Evolutionary conservation across 768 basidiomycete species (phyloP), one percentile per base, ranked within the genome.

Genomic region (Boletus coccyginus): DNA sequence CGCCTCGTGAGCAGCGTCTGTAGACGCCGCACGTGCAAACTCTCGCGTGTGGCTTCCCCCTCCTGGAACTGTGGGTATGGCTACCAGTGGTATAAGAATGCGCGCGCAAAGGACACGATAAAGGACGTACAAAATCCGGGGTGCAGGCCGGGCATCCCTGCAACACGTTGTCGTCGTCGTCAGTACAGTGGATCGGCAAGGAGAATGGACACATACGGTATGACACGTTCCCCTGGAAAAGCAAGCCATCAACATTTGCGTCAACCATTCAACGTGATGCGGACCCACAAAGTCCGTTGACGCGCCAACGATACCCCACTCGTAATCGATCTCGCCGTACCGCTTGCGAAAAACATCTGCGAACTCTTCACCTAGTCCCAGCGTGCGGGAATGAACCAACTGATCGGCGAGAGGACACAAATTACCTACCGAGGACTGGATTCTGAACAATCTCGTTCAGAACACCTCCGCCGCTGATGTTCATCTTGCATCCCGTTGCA

Each of bases 211-310:
- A 31, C 69, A 7, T 60, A 89, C 89, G 82, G 58, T 91, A 88
- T 5, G 87, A 86, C 14, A 92, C 75, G 62, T 90, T 89, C 16
- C 67, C 66, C 67, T 69, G 12, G 7, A 1, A 32, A 58, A 14
- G 53, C 24, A 8, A 38, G 39, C 21, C 29, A 17, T 55, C 46
- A 56, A 49, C 5, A 11, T 48, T 33, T 19, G 12, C 39, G 9
- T 27, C 21, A 35, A 10, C n/a, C 21, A 12, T 21, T 21, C 21
- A 24, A 47, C 35, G 35, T 1, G 39, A 45, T 13, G n/a, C 12
- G 38, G 11, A 73, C 87, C 73, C 62, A 91, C 90, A 58, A 93
- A 93, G 68, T 92, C 90, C 1, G 90, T 92, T 11, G 89, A 92
- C 5, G 87, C 90, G 51, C 80, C 77, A n/a, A 74, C 71, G 61